phyloP scores from a whole-genome alignment of 805 yeast genomes.

The Hanseniaspora vineae region DNA sequence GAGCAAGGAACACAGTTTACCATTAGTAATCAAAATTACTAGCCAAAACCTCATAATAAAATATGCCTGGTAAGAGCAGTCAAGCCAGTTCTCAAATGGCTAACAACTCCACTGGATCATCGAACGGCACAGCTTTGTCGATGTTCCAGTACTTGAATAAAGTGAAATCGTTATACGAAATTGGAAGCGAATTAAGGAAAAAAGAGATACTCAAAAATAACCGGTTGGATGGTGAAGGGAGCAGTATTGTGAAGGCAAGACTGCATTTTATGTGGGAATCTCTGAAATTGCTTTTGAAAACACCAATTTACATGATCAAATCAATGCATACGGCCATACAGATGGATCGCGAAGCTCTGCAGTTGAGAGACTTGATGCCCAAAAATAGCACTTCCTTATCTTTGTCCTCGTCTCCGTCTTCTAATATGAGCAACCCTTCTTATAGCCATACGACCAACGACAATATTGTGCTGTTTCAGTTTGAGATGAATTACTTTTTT shows the following conservation, averaged over 20 bases:
- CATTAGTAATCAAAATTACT: no score
- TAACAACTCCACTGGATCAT: neutral
- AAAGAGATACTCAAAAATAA: no score
- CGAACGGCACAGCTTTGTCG: neutral
- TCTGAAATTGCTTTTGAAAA: neutral
- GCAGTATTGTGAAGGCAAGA: neutral
- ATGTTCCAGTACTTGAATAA: neutral
- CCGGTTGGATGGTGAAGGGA: no score
- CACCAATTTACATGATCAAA: neutral
- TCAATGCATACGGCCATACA: neutral
- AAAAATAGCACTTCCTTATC: no score
- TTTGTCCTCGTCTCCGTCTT: no score
- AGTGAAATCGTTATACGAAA: neutral
- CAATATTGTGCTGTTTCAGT: neutral
- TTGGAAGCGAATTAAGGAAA: neutral
- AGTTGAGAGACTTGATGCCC: neutral
- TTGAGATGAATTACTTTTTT: constrained; percentile 28
- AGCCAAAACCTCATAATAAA: no score
- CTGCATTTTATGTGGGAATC: neutral
- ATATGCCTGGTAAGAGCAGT: neutral
- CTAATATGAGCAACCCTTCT: no score
- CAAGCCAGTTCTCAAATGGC: no score
- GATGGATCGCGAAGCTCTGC: neutral
- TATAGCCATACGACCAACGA: no score
- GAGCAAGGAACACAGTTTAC: no score